These are phyloP conservation scores for Pichia phayaonensis DNA, from an alignment of 805 yeast genomes.

Conservation along the genomic window DNA sequence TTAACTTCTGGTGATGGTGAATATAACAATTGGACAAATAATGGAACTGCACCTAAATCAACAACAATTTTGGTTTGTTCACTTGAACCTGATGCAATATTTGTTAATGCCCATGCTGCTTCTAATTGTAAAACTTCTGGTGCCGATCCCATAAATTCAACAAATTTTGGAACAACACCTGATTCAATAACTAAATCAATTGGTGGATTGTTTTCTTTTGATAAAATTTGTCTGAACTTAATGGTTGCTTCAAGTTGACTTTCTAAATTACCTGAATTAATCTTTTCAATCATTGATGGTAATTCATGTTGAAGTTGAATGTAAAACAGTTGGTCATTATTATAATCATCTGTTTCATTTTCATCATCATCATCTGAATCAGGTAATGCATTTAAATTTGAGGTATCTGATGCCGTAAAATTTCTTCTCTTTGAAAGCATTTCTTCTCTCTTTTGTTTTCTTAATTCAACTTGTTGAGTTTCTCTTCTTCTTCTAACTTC, in stretches of 20 bases:
- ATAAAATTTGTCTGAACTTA: constrained; percentile 85
- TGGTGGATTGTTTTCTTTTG: constrained; percentile 94
- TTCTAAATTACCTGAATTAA: constrained; percentile 68
- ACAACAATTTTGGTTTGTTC: constrained; percentile 87
- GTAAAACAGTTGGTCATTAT: constrained; percentile 31
- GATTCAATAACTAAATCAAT: constrained; percentile 86
- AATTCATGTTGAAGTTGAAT: constrained; percentile 55
- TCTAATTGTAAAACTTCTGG: constrained; percentile 89
- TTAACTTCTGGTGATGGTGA: constrained; percentile 85
- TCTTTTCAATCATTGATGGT: constrained; percentile 78
- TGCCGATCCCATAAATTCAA: constrained; percentile 72
- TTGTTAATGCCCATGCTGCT: constrained; percentile 99
- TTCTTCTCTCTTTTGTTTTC: constrained; percentile 96
- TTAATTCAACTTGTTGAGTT: constrained; percentile 90
- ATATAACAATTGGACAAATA: constrained; percentile 72
- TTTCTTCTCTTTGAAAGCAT: constrained; percentile 90
- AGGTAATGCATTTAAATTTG: constrained; percentile 7
- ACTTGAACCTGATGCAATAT: constrained; percentile 90
- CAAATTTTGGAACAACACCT: constrained; percentile 90
- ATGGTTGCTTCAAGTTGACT: constrained; percentile 83
- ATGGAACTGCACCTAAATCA: constrained; percentile 89
- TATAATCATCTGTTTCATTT: constrained; percentile 38
- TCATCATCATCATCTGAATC: constrained; percentile 46
- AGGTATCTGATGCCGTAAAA: constrained; percentile 33
- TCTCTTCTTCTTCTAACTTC: constrained; percentile 97